Conservation (phyloP, 202 grass and related monocot genomes). For the Dendrocalamus latiflorus region DNA sequence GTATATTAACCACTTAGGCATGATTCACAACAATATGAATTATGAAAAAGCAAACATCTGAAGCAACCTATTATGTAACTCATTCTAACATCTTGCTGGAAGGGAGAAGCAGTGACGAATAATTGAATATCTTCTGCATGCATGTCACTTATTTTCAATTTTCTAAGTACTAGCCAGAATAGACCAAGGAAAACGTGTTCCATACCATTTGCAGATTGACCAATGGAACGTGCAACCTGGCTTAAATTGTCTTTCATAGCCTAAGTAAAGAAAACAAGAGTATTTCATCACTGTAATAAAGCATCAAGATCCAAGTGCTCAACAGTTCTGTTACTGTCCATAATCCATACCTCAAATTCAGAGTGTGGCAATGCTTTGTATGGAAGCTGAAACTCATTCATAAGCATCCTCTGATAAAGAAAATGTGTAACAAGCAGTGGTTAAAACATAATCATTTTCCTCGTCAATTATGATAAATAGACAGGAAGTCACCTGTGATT, state of each 20-base stretch:
- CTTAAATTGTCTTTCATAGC: constrained; percentile 52
- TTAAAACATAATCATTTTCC: not conserved
- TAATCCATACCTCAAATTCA: no score
- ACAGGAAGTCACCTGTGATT: constrained; percentile 71
- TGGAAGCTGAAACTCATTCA: constrained; percentile 68
- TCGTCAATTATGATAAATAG: not conserved
- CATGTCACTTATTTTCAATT: no score
- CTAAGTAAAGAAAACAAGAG: constrained; percentile 53
- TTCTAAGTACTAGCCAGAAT: no score
- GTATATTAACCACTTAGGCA: not conserved
- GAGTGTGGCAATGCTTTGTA: constrained; percentile 48
- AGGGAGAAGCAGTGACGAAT: no score
- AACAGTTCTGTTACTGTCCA: not conserved
- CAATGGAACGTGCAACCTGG: no score
- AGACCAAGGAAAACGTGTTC: no score
- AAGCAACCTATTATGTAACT: not conserved
- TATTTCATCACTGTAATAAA: constrained; percentile 18
- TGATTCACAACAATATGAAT: not conserved
- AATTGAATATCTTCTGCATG: no score
- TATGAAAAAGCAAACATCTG: not conserved
- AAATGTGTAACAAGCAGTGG: no score
- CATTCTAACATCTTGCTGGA: not conserved
- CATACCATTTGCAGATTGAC: not conserved
- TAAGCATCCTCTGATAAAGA: constrained; percentile 61
- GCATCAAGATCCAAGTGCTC: constrained; percentile 4